A percentile compares a stretch with the other conserved stretches of the same genome.
phyloP scores from a whole-genome alignment of 768 basidiomycete species.

The Boletellus emodensis region DNA sequence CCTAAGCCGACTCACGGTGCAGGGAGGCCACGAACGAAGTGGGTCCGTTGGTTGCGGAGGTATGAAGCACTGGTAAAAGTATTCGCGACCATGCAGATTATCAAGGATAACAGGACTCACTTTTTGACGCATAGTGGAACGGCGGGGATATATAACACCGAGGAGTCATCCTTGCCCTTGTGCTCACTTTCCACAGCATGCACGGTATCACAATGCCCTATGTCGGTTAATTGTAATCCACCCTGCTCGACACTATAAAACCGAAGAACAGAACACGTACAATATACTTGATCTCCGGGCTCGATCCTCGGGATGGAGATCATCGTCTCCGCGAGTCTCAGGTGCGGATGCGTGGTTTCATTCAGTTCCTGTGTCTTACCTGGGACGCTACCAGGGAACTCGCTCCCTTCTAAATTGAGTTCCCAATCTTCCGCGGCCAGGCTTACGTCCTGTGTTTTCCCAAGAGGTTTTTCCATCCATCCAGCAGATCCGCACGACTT shows the following conservation, averaged over 20 bases:
- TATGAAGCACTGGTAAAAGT: conserved; percentile 39
- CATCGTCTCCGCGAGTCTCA: conserved; percentile 55
- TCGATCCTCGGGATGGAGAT: conserved; percentile 52
- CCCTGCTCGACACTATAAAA: neutral
- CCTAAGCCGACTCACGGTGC: conserved; percentile 38
- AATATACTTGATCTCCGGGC: conserved; percentile 64
- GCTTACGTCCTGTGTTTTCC: conserved; percentile 15
- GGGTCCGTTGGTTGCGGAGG: conserved; percentile 45
- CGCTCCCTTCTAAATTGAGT: conserved; percentile 45
- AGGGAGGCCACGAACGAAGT: conserved; percentile 46
- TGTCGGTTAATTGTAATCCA: neutral
- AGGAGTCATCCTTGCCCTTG: conserved; percentile 45
- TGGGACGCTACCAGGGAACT: conserved; percentile 53
- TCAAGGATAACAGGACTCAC: conserved; percentile 25
- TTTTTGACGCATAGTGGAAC: conserved; percentile 49
- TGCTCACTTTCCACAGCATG: conserved; percentile 54
- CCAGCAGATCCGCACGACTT: conserved; percentile 26
- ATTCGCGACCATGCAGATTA: neutral
- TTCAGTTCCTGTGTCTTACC: conserved; percentile 56
- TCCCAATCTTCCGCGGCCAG: conserved; percentile 52
- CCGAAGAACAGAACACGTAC: conserved; percentile 26
- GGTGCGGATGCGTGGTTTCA: conserved; percentile 56
- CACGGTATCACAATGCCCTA: conserved; percentile 54
- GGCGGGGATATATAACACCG: conserved; percentile 55
- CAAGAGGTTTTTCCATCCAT: neutral